A percentile compares a stretch with the other conserved stretches of the same genome.
Conservation (phyloP, 768 basidiomycete species). For the Hortiboletus campestris region DNA sequence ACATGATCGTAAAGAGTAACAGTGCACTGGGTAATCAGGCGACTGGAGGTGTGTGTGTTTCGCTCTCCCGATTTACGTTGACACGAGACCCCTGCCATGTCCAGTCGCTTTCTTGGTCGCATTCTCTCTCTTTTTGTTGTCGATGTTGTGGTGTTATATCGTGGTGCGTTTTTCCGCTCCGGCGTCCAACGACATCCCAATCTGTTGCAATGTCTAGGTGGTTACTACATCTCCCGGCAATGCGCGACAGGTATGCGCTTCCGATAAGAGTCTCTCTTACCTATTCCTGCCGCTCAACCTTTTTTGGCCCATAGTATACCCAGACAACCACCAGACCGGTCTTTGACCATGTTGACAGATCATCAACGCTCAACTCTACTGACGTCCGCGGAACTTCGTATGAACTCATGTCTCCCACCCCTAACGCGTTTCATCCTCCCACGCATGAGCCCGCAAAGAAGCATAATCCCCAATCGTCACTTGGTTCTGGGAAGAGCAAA, state of each 20-base stretch:
- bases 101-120: constrained; percentile 67
- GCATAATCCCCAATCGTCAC: constrained; percentile 19
- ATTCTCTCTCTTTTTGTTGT: constrained; percentile 60
- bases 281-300: constrained; percentile 6
- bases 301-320: constrained; percentile 20
- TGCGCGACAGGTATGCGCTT: constrained; percentile 57
- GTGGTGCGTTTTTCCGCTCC: constrained; percentile 45
- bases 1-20: constrained; percentile 55
- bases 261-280: neutral
- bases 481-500: constrained; percentile 21
- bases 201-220: constrained; percentile 42
- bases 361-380: constrained; percentile 18
- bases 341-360: constrained; percentile 17
- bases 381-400: constrained; percentile 31
- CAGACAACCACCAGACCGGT: constrained; percentile 22
- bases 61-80: neutral
- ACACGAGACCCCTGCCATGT: constrained; percentile 1
- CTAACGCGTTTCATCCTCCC: constrained; percentile 8
- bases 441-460: constrained; percentile 14
- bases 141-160: constrained; percentile 78
- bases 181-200: neutral
- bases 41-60: constrained; percentile 64
- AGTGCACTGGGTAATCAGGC: constrained; percentile 46
- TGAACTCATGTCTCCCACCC: constrained; percentile 23
- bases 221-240: constrained; percentile 66